These are phyloP conservation scores for Dictyostelium purpureum DNA, from an alignment of 78 protist species.

Conservation along the genomic window DNA sequence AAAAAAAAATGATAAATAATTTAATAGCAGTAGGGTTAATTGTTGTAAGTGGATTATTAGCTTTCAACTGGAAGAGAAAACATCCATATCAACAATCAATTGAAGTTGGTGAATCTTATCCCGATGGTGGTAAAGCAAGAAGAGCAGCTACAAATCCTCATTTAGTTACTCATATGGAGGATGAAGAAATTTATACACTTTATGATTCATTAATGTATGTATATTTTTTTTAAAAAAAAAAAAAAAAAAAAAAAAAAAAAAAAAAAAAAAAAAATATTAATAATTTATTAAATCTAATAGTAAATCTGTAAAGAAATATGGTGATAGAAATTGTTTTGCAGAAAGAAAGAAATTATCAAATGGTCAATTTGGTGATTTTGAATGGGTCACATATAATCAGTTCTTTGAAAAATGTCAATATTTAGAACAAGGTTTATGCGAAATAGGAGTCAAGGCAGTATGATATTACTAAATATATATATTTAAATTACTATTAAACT, in stretches of 20 bases:
- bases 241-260: neutral
- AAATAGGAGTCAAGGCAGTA: slow-evolving; percentile 55
- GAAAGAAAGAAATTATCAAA: slow-evolving; percentile 5
- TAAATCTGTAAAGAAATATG: slow-evolving; percentile 17
- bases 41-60: neutral
- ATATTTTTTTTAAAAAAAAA: neutral
- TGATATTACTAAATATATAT: neutral
- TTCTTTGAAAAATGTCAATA: neutral
- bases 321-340: slow-evolving; percentile 24
- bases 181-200: slow-evolving; percentile 42
- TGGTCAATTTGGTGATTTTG: slow-evolving; percentile 52
- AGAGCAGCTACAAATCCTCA: slow-evolving; percentile 8
- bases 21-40: slow-evolving; percentile 47
- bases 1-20: slow-evolving; percentile 22
- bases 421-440: slow-evolving; percentile 13
- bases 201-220: slow-evolving; percentile 68
- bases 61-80: slow-evolving; percentile 39
- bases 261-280: neutral
- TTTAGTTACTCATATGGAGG: slow-evolving; percentile 32
- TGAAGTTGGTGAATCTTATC: slow-evolving; percentile 18
- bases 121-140: slow-evolving; percentile 48
- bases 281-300: neutral
- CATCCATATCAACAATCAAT: slow-evolving; percentile 39
- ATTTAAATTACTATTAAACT: neutral
- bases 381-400: slow-evolving; percentile 28